These are phyloP conservation scores for Aspergillus ellipticus DNA, from an alignment of 495 filamentous ascomycete species.

Conservation along the genomic window DNA sequence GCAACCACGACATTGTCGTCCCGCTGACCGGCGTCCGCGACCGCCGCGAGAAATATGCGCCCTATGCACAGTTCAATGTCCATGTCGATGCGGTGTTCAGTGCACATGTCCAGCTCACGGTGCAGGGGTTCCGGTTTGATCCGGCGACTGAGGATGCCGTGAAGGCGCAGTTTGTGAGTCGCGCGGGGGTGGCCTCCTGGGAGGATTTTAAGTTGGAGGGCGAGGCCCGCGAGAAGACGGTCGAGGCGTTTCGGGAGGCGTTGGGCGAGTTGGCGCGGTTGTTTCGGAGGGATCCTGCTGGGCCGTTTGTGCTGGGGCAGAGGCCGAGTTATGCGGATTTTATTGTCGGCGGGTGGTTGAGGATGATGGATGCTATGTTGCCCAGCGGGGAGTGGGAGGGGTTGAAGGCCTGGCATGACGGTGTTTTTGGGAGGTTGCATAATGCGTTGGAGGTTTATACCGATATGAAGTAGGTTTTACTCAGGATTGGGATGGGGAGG, in stretches of 20 bases:
- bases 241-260: conserved; percentile 31
- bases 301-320: conserved; percentile 50
- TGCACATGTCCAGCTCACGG: conserved; percentile 29
- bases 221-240: conserved; percentile 38
- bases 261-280: conserved; percentile 42
- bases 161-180: conserved; percentile 43
- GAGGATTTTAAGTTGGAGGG: conserved; percentile 43
- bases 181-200: conserved; percentile 42
- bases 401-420: conserved; percentile 48
- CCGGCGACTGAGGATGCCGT: conserved; percentile 37
- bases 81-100: conserved; percentile 51
- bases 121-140: conserved; percentile 40
- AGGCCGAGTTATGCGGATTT: conserved; percentile 56
- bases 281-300: conserved; percentile 35
- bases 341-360: conserved; percentile 60
- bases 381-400: conserved; percentile 48
- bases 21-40: too few species aligned
- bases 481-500: too few species aligned
- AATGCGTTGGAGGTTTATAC: conserved; percentile 39
- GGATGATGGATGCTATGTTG: conserved; percentile 35
- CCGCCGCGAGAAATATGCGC: conserved; percentile 15
- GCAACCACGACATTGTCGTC: too few species aligned
- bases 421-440: conserved; percentile 43
- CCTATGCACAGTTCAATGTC: conserved; percentile 41
- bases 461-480: conserved; percentile 25